Base-by-base conservation (phyloP, 108 stramenopile species). In the Cyclotella cryptica region DNA sequence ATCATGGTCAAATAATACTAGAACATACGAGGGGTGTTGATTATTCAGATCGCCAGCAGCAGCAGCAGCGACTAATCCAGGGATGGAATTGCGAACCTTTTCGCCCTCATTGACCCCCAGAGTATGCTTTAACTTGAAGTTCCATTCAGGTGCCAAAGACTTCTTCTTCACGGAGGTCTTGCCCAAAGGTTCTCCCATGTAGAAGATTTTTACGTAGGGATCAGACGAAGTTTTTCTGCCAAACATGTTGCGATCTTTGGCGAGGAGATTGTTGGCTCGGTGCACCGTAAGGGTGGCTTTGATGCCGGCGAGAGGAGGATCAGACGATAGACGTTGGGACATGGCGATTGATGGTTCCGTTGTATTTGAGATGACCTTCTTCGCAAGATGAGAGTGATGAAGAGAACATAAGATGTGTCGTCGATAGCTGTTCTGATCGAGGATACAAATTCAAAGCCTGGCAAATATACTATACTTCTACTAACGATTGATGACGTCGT, bases 171-270 rank as follows among this genome's bases (percentile, higher is more conserved):
- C 79, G 27, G 55, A 49, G 10, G 82, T 86, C 28, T 65, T 68
- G 41, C 84, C 84, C 26, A 81, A 28, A 11, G 53, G 40, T 13
- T 24, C 30, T 22, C 53, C 49, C 41, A 30, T 27, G 41, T 44
- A 43, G 39, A 61, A 71, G 18, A 85, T 35, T 69, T 81, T 47
- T n/a, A 71, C 76, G 35, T 69, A 85, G 0, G 84, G 84, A 66
- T 85, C 80, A 10, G 84, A 85, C 14, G 84, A 68, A 6, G 77
- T 78, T 51, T 54, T 72, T 66, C 78, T 82, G 26, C 84, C 80
- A 18, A 85, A 74, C 21, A 81, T 41, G 54, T 73, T 81, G 10
- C 68, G 49, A 64, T 85, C 84, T 55, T 81, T 77, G 27, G 84
- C 84, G 39, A 78, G 58, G 55, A 85, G 55, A 40, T 73, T 70